phyloP scores from a whole-genome alignment of 2,329 filamentous ascomycete species.

The Zasmidium citrigriseum region DNA sequence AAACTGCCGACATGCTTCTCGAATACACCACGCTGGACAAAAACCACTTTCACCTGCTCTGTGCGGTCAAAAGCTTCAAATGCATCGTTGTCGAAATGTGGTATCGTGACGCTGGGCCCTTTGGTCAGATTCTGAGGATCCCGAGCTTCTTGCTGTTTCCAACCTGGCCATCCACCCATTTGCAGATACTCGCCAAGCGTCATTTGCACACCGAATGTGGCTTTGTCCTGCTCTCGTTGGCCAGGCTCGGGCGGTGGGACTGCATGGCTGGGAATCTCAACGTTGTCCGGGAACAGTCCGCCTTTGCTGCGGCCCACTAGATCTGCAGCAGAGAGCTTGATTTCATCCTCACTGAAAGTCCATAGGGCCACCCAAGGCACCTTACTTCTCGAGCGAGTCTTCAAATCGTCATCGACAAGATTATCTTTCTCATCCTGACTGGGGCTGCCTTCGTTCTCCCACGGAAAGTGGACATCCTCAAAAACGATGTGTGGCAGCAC shows the following conservation, averaged over 20 bases:
- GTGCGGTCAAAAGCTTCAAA: neutral
- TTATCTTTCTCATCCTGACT: neutral
- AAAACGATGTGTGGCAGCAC: conserved; percentile 14
- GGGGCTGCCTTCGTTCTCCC: neutral
- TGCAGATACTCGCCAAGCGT: conserved; percentile 2
- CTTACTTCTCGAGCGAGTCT: neutral
- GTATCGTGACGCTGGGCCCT: neutral
- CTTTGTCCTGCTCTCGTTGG: neutral
- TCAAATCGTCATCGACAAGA: too few relatives aligned
- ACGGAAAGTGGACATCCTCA: neutral
- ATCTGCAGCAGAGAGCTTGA: neutral
- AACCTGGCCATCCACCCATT: neutral
- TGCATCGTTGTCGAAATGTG: neutral
- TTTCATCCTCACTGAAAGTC: neutral
- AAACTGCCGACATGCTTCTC: neutral
- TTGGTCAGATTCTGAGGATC: neutral
- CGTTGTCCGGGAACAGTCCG: neutral
- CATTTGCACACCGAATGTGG: neutral
- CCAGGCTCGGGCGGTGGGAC: neutral
- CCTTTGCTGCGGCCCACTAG: neutral
- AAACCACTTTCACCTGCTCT: neutral
- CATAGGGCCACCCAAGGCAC: neutral
- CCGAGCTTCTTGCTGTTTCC: neutral
- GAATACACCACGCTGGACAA: neutral
- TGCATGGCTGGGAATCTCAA: neutral